Evolutionary conservation across 2,329 filamentous ascomycete species (phyloP).

Genomic region (Calcarisporium arbuscula): DNA sequence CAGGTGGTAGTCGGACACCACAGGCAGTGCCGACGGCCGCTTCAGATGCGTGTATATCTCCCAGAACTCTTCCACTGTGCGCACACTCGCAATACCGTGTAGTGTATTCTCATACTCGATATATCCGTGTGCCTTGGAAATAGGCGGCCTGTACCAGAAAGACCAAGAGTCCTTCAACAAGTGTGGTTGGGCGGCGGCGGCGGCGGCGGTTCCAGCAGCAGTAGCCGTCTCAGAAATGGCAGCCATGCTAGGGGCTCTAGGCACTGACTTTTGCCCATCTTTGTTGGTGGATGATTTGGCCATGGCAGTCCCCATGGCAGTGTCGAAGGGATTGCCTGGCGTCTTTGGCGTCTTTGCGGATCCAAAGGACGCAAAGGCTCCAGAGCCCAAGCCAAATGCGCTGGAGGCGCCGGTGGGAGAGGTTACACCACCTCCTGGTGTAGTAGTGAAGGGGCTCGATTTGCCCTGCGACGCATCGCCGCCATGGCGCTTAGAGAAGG

Average conservation of each 20-base stretch:
- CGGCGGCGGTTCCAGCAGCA: conserved; percentile 21
- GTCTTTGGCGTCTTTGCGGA: conserved; percentile 83
- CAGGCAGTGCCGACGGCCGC: conserved; percentile 77
- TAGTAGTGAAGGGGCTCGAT: conserved; percentile 71
- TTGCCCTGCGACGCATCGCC: conserved; percentile 70
- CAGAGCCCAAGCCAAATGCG: conserved; percentile 89
- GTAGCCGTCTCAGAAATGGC: conserved; percentile 38
- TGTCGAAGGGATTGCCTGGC: conserved; percentile 72
- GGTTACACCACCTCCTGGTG: conserved; percentile 52
- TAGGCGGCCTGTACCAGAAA: conserved; percentile 95
- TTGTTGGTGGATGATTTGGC: conserved; percentile 24
- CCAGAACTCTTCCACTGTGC: conserved; percentile 87
- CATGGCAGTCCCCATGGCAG: conserved; percentile 48
- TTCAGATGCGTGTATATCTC: conserved; percentile 83
- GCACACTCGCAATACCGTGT: conserved; percentile 75
- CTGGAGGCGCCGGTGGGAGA: conserved; percentile 60
- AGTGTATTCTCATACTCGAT: conserved; percentile 96
- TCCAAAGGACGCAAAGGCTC: conserved; percentile 87
- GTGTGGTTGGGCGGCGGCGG: conserved; percentile 36
- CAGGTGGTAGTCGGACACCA: conserved; percentile 95
- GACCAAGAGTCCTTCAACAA: conserved; percentile 84
- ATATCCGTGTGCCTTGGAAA: conserved; percentile 83
- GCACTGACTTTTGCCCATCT: conserved; percentile 23
- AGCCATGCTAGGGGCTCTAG: conserved; percentile 31
- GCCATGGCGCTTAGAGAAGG: conserved; percentile 68